Evolutionary conservation across 75 land plant genomes (phyloP), one percentile per base, ranked within the genome.

Genomic region (Pinus tabuliformis): DNA sequence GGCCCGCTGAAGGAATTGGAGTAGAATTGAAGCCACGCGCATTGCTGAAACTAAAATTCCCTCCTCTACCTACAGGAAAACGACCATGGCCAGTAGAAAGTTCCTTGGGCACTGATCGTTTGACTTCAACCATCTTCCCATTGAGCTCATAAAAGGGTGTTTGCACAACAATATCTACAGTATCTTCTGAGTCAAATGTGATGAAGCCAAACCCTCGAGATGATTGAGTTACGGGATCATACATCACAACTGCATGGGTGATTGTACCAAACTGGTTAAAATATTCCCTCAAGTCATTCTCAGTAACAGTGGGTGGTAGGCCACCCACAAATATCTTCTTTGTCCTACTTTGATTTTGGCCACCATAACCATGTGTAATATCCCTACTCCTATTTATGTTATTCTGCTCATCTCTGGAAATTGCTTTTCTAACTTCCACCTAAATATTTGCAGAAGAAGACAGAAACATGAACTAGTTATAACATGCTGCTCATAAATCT

Each of bases 51-150:
- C 82, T 74, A 28, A 82, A 83, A 75, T 70, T 88, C 62, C 58
- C 81, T 16, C 76, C 80, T 75, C 89, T 78, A 62, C 64, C 77
- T 16, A 73, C 61, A 5, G 82, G 85, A 75, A 52, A 62, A 33
- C 90, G 71, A 78, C 37, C 82, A 12, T 88, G 83, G 4, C 88
- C 86, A 18, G 86, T 86, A 59, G 90, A 89, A 26, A 74, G 80
- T 73, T 95, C 93, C 78, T 94, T 94, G 26, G 99, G 99, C 13
- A 96, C 89, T 72, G 99, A 97, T 30, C 90, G 74, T 83, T 96
- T 96, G 9, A 96, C 99, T 82, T 96, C 97, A 65, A 96, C 99
- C 91, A 92, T 87, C 80, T 96, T 94, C 3, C 92, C 99, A 78
- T 92, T 96, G 22, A 96, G 93, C 77, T 96, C 95, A 80, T 96